Evolutionary conservation across 805 yeast genomes (phyloP).

Genomic region (Saturnispora halmiae): DNA sequence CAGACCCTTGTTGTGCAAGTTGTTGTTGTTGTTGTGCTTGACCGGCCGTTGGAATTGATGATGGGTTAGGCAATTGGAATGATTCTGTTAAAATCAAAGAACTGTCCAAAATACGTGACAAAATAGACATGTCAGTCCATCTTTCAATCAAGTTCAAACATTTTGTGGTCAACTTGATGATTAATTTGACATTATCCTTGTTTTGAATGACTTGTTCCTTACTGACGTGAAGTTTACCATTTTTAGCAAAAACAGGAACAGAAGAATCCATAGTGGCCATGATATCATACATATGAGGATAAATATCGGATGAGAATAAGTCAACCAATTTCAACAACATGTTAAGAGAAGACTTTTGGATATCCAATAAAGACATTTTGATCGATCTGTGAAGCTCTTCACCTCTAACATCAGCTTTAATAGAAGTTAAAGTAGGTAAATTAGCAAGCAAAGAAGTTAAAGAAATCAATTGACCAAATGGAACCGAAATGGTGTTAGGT

Average conservation of each 20-base stretch:
- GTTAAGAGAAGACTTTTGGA: constrained; percentile 38
- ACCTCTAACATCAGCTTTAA: constrained; percentile 54
- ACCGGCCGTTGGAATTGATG: constrained; percentile 17
- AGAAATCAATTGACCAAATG: constrained; percentile 50
- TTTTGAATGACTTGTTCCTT: constrained; percentile 25
- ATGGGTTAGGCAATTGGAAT: constrained; percentile 8
- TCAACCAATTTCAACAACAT: constrained; percentile 32
- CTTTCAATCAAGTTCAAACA: constrained; percentile 20
- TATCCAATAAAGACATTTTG: constrained; percentile 32
- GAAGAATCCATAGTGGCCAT: constrained; percentile 48
- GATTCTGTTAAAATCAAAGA: constrained; percentile 40
- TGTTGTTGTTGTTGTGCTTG: constrained; percentile 9
- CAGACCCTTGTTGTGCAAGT: constrained; percentile 3
- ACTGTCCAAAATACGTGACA: constrained; percentile 51
- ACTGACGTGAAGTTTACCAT: constrained; percentile 34
- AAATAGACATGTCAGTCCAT: constrained; percentile 39
- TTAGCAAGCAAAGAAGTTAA: constrained; percentile 46
- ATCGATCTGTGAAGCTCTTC: constrained; percentile 38
- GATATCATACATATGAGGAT: constrained; percentile 42
- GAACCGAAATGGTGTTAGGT: constrained; percentile 41
- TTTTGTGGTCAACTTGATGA: constrained; percentile 23
- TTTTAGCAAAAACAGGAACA: constrained; percentile 42
- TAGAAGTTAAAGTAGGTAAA: constrained; percentile 33
- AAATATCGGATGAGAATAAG: constrained; percentile 29
- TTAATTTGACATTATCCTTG: constrained; percentile 25